A percentile compares a stretch with the other conserved stretches of the same genome.
Conservation (phyloP, 495 filamentous ascomycete genomes). For the Aspergillus sclerotiicarbonarius region DNA sequence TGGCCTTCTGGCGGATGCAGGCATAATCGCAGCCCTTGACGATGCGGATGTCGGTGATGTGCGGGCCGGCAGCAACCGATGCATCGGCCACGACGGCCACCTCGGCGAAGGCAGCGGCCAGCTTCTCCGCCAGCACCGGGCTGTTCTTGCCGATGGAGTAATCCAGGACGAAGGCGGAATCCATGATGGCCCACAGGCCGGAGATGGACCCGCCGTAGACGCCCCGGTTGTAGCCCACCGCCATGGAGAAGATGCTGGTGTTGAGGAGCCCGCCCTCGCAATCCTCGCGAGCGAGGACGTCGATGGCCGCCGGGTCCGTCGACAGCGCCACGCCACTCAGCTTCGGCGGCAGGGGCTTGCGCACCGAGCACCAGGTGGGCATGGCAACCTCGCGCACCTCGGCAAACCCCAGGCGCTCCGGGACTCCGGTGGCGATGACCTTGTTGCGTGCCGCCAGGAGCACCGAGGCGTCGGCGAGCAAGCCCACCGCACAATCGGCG, state of each 20-base stretch:
- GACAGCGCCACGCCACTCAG: not conserved
- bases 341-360: not conserved
- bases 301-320: not conserved
- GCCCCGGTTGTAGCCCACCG: not conserved
- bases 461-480: not conserved
- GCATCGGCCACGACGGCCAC: not conserved
- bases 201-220: not conserved
- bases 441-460: not conserved
- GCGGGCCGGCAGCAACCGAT: not conserved
- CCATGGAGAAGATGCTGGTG: constrained; percentile 1
- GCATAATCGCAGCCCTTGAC: not conserved
- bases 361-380: not conserved
- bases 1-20: not conserved
- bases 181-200: not conserved
- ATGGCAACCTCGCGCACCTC: not conserved
- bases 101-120: not conserved
- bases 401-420: not conserved
- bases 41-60: constrained; percentile 1
- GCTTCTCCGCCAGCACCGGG: not conserved
- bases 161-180: not conserved
- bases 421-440: not conserved
- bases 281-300: not conserved
- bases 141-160: constrained; percentile 1
- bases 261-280: not conserved
- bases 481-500: not conserved